Base-by-base conservation (phyloP, 352 stramenopile genomes). In the Pythium sp. region DNA sequence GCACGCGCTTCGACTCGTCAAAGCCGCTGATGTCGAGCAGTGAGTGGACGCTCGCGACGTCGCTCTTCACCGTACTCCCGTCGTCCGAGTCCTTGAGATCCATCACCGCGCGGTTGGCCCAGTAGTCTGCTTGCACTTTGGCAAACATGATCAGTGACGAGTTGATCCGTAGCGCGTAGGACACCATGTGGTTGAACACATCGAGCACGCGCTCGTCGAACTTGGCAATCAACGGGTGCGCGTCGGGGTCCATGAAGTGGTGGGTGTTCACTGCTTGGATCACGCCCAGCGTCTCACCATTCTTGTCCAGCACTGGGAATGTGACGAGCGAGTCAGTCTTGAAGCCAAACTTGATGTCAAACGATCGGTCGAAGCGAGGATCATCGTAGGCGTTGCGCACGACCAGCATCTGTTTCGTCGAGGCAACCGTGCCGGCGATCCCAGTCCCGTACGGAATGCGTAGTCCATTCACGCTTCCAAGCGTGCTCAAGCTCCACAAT, bases 261-360 rank as follows among this genome's bases (percentile, higher is more conserved):
- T 68, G 65, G 24, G 84, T 81, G 63, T 93, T 92, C 20, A 91
- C 72, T 0, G 82, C 80, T 65, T 89, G 80, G 22, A 89, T 73
- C 30, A 93, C 86, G 24, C 82, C 86, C 5, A 93, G 68, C 2
- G 81, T 90, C 71, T 89, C 82, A 8, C 80, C 82, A 22, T 86
- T 84, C 43, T 80, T 83, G 53, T 91, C 76, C 15, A 90, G 62
- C 12, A 97, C 79, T 1, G 88, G 86, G 12, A 95, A 83, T 12
- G 81, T 90, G 22, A 95, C 67, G 15, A 93, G 65, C 34, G 80
- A 91, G 49, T 92, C 81, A 0, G 90, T 95, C 61, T 89, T 89
- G 78, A 93, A 97, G 38, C 87, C 86, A 55, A 90, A 90, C 71
- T 89, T 90, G 41, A 81, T 63, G 73, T 97, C 89, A 30, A 94